Evolutionary conservation across 345 rosid genomes (phyloP).

Genomic region (Gossypium bickii): DNA sequence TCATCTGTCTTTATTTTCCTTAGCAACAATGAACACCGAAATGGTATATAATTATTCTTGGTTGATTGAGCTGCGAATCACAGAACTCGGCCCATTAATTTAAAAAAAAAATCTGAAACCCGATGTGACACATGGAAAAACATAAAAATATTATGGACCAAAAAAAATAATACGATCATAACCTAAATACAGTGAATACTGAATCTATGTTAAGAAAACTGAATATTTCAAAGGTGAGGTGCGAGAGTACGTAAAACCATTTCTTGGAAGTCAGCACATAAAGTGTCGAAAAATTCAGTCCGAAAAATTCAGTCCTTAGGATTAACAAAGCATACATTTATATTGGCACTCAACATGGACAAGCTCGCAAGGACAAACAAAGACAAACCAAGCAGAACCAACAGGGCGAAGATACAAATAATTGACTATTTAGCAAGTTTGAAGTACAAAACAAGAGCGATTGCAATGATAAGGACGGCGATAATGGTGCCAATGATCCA

Average conservation of each 20-base stretch:
- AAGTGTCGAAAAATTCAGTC: background rate
- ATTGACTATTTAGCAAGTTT: slow-evolving; percentile 50
- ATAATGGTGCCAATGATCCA: slow-evolving; percentile 64
- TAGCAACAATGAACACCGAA: background rate
- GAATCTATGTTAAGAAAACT: background rate
- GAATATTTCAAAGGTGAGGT: background rate
- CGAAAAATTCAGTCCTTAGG: background rate
- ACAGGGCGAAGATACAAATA: background rate
- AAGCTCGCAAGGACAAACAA: slow-evolving; percentile 11
- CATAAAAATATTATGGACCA: no score
- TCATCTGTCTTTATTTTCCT: slow-evolving; percentile 20
- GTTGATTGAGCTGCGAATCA: background rate
- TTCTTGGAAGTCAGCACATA: background rate
- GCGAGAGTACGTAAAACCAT: no score
- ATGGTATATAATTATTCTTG: background rate
- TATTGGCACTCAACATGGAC: slow-evolving; percentile 15
- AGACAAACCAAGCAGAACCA: slow-evolving; percentile 7
- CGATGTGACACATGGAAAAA: no score
- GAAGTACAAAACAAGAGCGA: slow-evolving; percentile 60
- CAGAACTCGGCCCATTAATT: no score
- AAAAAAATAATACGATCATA: no score
- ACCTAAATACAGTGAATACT: no score
- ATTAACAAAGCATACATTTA: background rate
- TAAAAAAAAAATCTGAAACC: no score
- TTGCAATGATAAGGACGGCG: slow-evolving; percentile 49